Percentiles rank a stretch among this genome's conserved stretches.
Evolutionary conservation across 176 grass and related monocot species (phyloP).

Genomic region (Oryza glaberrima): DNA sequence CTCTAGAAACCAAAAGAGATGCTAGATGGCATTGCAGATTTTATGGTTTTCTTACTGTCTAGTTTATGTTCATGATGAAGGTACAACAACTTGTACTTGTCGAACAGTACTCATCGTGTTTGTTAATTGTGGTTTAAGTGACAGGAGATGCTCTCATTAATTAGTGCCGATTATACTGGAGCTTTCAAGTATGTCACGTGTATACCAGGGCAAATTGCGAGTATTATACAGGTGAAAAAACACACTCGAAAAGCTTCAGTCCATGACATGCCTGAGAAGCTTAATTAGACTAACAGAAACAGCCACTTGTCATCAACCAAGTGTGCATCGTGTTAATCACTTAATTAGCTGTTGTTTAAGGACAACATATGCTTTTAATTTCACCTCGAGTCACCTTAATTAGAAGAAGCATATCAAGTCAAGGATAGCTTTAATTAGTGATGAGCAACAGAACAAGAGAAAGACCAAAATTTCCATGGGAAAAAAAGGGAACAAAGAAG

Average conservation of each 20-base stretch:
- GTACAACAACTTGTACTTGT: conserved; percentile 31
- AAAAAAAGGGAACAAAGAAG: background rate
- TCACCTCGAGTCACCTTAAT: background rate
- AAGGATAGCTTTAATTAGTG: background rate
- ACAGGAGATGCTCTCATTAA: background rate
- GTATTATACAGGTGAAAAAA: background rate
- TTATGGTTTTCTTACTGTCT: background rate
- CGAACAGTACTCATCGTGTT: conserved; percentile 1
- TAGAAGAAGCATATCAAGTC: background rate
- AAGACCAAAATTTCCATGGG: background rate
- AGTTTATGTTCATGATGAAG: background rate
- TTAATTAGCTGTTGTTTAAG: background rate
- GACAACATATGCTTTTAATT: background rate
- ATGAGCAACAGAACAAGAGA: background rate
- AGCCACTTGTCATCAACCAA: conserved; percentile 23
- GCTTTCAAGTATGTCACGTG: conserved; percentile 35
- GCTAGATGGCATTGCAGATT: background rate
- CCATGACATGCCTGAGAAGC: background rate
- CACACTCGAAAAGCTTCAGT: background rate
- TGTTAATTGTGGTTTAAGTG: conserved; percentile 18
- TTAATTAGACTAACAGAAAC: background rate
- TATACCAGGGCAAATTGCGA: background rate
- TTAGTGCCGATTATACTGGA: conserved; percentile 24
- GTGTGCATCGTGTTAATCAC: no score
- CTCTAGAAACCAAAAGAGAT: background rate